Evolutionary conservation across 805 yeast genomes (phyloP).

Genomic region (Maudiozyma barnettii): DNA sequence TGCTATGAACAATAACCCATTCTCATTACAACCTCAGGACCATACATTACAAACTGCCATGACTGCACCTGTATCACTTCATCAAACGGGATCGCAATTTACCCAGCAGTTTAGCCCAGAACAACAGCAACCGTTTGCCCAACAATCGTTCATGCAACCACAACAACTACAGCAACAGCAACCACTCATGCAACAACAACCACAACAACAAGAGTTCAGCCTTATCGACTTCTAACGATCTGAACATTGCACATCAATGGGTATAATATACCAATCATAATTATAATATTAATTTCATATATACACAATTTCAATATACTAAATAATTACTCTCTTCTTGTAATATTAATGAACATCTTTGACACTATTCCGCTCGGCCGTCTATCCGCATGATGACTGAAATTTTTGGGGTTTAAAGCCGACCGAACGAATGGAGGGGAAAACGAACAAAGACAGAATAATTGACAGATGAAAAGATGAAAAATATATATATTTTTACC

Average conservation of each 20-base stretch:
- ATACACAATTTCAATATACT: too few species aligned
- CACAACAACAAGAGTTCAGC: conserved; percentile 8
- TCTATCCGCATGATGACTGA: too few species aligned
- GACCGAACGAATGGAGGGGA: too few species aligned
- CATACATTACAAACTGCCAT: not conserved
- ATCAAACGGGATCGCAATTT: not conserved
- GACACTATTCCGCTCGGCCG: not conserved
- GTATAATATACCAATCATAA: not conserved
- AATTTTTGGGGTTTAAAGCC: too few species aligned
- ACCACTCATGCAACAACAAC: conserved; percentile 5
- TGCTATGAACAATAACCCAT: conserved; percentile 1
- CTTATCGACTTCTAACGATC: conserved; percentile 23
- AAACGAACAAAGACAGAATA: too few species aligned
- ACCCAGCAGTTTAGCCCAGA: not conserved
- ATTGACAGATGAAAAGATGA: too few species aligned
- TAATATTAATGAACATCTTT: too few species aligned
- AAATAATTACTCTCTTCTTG: not conserved
- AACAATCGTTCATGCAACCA: conserved; percentile 2
- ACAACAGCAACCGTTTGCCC: not conserved
- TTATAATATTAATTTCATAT: too few species aligned
- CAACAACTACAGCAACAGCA: conserved; percentile 12
- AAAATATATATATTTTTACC: too few species aligned
- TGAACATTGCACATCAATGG: not conserved
- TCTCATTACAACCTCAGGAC: not conserved
- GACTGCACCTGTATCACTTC: not conserved